phyloP scores from a whole-genome alignment of 345 rosid species.

The Atalantia buxifolia region DNA sequence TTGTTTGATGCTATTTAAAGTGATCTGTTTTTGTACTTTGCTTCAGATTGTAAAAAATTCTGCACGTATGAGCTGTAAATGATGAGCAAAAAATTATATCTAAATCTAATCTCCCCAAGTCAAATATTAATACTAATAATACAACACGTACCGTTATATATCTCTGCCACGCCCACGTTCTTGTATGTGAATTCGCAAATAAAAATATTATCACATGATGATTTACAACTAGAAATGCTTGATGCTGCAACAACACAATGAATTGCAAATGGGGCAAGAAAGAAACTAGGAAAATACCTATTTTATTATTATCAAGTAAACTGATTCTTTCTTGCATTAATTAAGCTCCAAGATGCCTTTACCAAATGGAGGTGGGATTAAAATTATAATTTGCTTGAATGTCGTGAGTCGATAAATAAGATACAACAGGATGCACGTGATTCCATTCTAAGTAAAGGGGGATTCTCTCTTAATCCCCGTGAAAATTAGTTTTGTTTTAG shows the following conservation, averaged over 20 bases:
- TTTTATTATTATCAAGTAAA: neutral
- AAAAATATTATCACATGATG: neutral
- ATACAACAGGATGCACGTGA: constrained; percentile 4
- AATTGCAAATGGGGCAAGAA: neutral
- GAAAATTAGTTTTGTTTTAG: neutral
- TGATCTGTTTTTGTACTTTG: neutral
- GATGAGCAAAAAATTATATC: neutral
- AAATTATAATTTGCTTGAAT: neutral
- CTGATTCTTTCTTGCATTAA: neutral
- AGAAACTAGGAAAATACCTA: neutral
- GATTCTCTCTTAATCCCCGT: neutral
- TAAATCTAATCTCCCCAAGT: neutral
- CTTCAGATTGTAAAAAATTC: neutral
- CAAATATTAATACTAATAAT: neutral
- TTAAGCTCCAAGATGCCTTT: neutral
- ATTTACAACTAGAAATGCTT: neutral
- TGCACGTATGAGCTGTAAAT: neutral
- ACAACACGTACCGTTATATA: neutral
- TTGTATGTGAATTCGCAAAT: neutral
- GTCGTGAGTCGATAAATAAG: neutral
- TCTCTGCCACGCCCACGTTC: neutral
- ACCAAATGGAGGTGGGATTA: neutral
- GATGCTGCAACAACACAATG: neutral
- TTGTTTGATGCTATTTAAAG: neutral
- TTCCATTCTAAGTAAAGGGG: neutral